These are phyloP conservation scores for Skeletonema tropicum DNA, from an alignment of 108 stramenopile genomes.

Conservation along the genomic window DNA sequence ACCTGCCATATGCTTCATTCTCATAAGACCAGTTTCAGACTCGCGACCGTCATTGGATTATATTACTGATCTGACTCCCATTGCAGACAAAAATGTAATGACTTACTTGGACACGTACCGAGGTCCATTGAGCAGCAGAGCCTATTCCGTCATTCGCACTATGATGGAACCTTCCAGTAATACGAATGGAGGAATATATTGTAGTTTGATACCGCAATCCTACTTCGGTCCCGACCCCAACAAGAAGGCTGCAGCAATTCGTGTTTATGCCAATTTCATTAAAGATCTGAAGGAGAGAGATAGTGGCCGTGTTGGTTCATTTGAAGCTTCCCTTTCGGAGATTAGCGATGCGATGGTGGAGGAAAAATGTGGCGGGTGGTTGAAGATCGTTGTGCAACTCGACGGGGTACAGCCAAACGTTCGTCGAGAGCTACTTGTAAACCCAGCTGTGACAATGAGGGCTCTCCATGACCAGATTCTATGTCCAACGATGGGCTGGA, in stretches of 20 bases:
- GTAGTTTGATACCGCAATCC: too few species aligned
- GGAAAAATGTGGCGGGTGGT: constrained; percentile 11
- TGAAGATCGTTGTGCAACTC: constrained; percentile 7
- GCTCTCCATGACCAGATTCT: constrained; percentile 15
- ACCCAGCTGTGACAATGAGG: constrained; percentile 15
- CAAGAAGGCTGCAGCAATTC: not conserved
- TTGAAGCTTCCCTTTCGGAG: not conserved
- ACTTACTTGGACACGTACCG: too few species aligned
- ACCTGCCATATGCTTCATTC: too few species aligned
- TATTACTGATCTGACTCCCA: too few species aligned
- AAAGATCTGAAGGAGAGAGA: not conserved
- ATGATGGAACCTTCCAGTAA: too few species aligned
- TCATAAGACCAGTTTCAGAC: too few species aligned
- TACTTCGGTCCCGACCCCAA: not conserved
- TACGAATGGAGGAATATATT: too few species aligned
- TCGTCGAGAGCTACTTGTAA: constrained; percentile 9
- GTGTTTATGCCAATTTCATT: not conserved
- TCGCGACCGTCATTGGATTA: too few species aligned
- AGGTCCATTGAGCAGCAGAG: too few species aligned
- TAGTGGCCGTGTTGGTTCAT: not conserved
- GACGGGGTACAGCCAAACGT: constrained; percentile 4
- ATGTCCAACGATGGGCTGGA: constrained; percentile 24
- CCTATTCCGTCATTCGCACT: too few species aligned
- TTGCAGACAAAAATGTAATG: too few species aligned
- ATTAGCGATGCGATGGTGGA: not conserved